These are phyloP conservation scores for Escallonia rubra DNA, from an alignment of 129 eudicot species.

Conservation along the genomic window DNA sequence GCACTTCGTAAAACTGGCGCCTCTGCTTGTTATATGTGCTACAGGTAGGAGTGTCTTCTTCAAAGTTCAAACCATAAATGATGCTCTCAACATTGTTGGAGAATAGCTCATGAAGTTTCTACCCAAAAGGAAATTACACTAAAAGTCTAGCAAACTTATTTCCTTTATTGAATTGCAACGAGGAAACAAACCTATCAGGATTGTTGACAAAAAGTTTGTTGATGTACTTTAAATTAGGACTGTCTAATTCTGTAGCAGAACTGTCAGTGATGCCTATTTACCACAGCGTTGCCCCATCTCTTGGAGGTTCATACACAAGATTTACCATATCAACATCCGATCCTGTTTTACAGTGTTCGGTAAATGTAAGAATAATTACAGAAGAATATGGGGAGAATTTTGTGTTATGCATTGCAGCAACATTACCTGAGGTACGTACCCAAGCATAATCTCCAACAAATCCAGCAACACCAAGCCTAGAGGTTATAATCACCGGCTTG, in stretches of 20 bases:
- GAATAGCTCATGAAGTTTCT: no score
- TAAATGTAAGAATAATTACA: no score
- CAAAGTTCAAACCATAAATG: no score
- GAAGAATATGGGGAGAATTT: no score
- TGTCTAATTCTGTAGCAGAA: conserved; percentile 73
- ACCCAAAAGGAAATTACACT: no score
- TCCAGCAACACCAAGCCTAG: conserved; percentile 78
- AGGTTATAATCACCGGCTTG: conserved; percentile 61
- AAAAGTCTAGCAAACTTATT: no score
- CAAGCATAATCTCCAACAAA: conserved; percentile 71
- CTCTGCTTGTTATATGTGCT: no score
- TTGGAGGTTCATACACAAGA: conserved; percentile 69
- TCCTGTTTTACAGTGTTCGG: conserved; percentile 24
- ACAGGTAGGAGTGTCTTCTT: no score
- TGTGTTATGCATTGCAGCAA: not conserved
- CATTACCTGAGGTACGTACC: conserved; percentile 52
- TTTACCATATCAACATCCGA: conserved; percentile 45
- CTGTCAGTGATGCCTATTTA: conserved; percentile 94
- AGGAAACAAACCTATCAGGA: conserved; percentile 68
- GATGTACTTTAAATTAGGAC: conserved; percentile 59
- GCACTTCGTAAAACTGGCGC: no score
- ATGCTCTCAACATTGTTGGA: no score
- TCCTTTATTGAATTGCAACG: no score
- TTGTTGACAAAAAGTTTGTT: conserved; percentile 66
- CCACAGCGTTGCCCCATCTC: conserved; percentile 94